Evolutionary conservation across 2,329 filamentous ascomycete species (phyloP), one percentile per base, ranked within the genome.

Genomic region (Cephalotrichum gorgonifer): DNA sequence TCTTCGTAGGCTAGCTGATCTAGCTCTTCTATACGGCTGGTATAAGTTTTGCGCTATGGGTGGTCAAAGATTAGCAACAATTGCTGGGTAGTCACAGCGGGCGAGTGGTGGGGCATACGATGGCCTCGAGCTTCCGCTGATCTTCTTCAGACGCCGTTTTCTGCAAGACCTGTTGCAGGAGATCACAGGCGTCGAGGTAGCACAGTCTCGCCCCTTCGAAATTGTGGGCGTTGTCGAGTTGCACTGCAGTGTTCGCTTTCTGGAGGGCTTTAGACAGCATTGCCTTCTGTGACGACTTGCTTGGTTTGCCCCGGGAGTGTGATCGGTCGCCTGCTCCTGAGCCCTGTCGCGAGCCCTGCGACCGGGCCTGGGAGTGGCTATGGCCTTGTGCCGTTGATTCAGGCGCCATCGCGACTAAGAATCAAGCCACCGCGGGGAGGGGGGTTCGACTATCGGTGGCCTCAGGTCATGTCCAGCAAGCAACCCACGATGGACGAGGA

Each of bases 211-310:
- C 93, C 38, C 88, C 89, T 62, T 91, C 87, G 54, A 93, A 91
- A 60, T 97, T 95, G 59, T 93, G 87, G 14, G 88, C 89, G 76
- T 96, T 97, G 67, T 98, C 93, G 38, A 98, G 78, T 56, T 96
- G 78, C 25, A 98, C 93, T 22, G 93, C 93, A 12, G 88, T 91
- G 61, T 98, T 96, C 45, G 93, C 93, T 68, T 96, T 95, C 62
- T 95, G 86, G 49, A 98, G 71, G 1, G 93, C 93, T 57, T 86
- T 87, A n/a, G 91, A 95, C 31, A 98, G 76, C 90, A 97, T 97
- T 11, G 84, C 86, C 71, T 96, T 97, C 63, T 97, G 86, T 1
- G 86, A 88, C 14, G 79, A 79, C 43, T 51, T 51, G 30, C 23
- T 43, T n/a, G 68, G 68, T 53, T 73, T 73, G 44, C 48, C 41